These are phyloP conservation scores for Stylosanthes scabra DNA, from an alignment of 331 rosid genomes.

Conservation along the genomic window DNA sequence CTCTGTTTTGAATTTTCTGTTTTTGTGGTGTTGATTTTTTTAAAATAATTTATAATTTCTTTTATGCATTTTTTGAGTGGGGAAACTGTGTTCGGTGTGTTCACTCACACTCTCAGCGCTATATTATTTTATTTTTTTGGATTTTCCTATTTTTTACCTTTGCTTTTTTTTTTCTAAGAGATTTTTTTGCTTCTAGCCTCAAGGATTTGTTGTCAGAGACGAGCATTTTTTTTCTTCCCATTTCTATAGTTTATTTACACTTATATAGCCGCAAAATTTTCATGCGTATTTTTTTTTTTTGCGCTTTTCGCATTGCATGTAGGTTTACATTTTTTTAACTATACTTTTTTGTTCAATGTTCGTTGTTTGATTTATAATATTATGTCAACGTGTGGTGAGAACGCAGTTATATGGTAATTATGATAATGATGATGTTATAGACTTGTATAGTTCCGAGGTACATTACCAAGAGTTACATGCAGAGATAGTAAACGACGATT, in stretches of 20 bases:
- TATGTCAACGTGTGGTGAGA: not conserved
- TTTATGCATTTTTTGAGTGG: not conserved
- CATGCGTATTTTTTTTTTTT: not conserved
- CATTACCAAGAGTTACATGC: not conserved
- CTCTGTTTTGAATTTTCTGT: not conserved
- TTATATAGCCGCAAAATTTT: not conserved
- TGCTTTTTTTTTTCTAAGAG: not conserved
- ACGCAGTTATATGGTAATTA: not conserved
- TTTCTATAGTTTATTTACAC: not conserved
- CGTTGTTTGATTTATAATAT: not conserved
- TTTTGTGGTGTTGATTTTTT: not conserved
- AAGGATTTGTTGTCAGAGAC: not conserved
- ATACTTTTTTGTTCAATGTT: not conserved
- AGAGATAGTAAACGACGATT: not conserved
- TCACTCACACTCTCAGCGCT: not conserved
- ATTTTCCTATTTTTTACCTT: no score
- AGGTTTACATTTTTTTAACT: not conserved
- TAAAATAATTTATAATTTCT: not conserved
- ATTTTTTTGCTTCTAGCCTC: not conserved
- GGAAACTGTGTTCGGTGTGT: not conserved
- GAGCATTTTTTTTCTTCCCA: not conserved
- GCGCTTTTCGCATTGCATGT: constrained; percentile 38
- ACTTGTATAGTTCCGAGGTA: not conserved
- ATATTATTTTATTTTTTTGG: not conserved
- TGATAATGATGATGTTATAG: not conserved